Conservation (phyloP, 495 filamentous ascomycete genomes). For the Talaromyces proteolyticus region DNA sequence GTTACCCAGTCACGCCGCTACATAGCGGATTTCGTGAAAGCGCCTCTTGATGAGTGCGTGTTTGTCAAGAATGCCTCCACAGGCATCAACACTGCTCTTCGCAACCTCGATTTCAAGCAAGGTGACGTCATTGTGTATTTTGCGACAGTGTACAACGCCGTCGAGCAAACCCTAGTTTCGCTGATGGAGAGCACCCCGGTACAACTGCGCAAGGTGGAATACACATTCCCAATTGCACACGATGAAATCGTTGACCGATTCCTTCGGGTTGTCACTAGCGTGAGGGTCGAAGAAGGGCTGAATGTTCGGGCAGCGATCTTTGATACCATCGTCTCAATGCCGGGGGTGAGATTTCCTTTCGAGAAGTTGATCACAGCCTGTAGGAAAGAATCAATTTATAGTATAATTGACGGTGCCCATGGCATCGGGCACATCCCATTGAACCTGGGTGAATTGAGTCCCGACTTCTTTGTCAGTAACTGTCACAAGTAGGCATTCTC, state of each 20-base stretch:
- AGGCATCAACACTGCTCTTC: slow-evolving; percentile 73
- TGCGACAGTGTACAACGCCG: slow-evolving; percentile 69
- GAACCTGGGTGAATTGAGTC: slow-evolving; percentile 54
- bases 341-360: slow-evolving; percentile 75
- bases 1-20: slow-evolving; percentile 59
- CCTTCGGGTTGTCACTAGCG: slow-evolving; percentile 33
- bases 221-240: slow-evolving; percentile 55
- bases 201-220: slow-evolving; percentile 29
- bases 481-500: slow-evolving; percentile 63
- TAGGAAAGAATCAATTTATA: slow-evolving; percentile 54
- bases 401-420: slow-evolving; percentile 75
- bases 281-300: slow-evolving; percentile 35
- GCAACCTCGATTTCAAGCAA: slow-evolving; percentile 55
- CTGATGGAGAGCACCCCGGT: slow-evolving; percentile 53
- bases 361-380: slow-evolving; percentile 59
- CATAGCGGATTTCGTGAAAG: slow-evolving; percentile 58
- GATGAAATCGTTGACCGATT: slow-evolving; percentile 51
- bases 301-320: slow-evolving; percentile 61
- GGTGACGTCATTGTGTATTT: slow-evolving; percentile 64
- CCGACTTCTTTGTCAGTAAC: slow-evolving; percentile 82
- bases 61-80: slow-evolving; percentile 79
- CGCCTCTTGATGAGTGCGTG: slow-evolving; percentile 57
- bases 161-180: slow-evolving; percentile 64
- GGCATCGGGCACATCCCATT: slow-evolving; percentile 72
- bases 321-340: slow-evolving; percentile 69